Base-by-base conservation (phyloP, 1,284 basidiomycete species). In the Pseudozyma tsukubaensis region DNA sequence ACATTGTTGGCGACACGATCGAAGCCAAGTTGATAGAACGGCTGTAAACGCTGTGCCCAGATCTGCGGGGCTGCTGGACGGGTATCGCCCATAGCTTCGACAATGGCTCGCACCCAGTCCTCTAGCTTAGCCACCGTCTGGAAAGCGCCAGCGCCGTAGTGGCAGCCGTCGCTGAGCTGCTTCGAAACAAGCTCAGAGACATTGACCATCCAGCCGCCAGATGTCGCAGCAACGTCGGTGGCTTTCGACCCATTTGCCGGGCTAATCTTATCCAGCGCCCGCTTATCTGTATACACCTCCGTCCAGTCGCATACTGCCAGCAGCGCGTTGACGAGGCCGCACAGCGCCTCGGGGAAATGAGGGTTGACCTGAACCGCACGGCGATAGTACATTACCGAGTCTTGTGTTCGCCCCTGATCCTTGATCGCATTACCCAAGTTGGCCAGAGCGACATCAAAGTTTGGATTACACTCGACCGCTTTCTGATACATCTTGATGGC, bases 361-460 rank as follows among this genome's bases (percentile, higher is more conserved):
- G 89, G 87, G 61, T 89, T 89, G n/a, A 85, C 85, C 19, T 85
- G 77, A 11, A 89, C 86, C 3, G 89, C 89, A 10, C 88, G 86
- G 10, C 87, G 85, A 70, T 90, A 90, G 81, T 87, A 89, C 16
- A 84, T 83, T 53, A 90, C 86, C 16, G 88, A 87, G 57, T 90
- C 89, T 68, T 88, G 85, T 21, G 86, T 85, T 40, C 86, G 85
- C 16, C 88, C 88, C 86, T 89, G 76, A 35, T 76, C 72, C 50
- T 75, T 77, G 77, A 90, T 83, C 0, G 88, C 88, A 78, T 89
- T 90, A n/a, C 87, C 89, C 69, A 90, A 85, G 66, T 90, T 89
- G 18, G 89, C 89, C 11, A 90, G 84, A 0, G 89, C 89, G 51
- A 90, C 88, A 56, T 89, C 89, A 48, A 80, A 88, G 72, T 88